Evolutionary conservation across 2,329 filamentous ascomycete genomes (phyloP).

Genomic region (Lecanicillium sp.): DNA sequence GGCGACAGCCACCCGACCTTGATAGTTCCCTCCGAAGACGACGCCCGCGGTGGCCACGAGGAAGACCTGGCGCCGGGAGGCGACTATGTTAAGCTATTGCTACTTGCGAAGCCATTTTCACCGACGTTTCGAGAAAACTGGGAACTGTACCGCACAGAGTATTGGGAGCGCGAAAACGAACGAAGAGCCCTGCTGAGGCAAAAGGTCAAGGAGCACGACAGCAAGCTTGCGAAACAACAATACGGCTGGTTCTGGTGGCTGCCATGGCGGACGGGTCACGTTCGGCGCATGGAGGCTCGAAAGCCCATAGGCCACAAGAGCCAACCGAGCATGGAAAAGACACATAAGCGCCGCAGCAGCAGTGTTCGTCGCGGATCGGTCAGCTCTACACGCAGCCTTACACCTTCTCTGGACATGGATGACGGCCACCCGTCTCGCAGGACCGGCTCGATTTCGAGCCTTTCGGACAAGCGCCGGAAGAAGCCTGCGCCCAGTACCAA

Average conservation of each 20-base stretch:
- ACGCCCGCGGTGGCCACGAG: constrained; percentile 63
- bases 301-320: constrained; percentile 26
- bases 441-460: constrained; percentile 36
- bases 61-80: constrained; percentile 87
- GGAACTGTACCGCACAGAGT: constrained; percentile 89
- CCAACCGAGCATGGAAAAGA: constrained; percentile 33
- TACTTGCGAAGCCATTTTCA: constrained; percentile 91
- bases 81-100: constrained; percentile 81
- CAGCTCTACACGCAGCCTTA: constrained; percentile 41
- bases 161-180: constrained; percentile 96
- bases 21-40: constrained; percentile 39
- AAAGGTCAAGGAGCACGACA: constrained; percentile 61
- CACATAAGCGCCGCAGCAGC: constrained; percentile 41
- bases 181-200: constrained; percentile 64
- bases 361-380: constrained; percentile 45
- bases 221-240: constrained; percentile 57
- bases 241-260: constrained; percentile 82
- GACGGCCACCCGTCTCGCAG: constrained; percentile 35
- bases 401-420: constrained; percentile 37
- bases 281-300: constrained; percentile 25
- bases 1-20: constrained; percentile 32
- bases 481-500: constrained; percentile 36
- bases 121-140: constrained; percentile 93
- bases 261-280: constrained; percentile 46
- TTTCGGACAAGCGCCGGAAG: constrained; percentile 44